Percentiles rank a stretch among this genome's conserved stretches.
Conservation (phyloP, 2,329 filamentous ascomycete genomes). For the Beauveria rudraprayagi region DNA sequence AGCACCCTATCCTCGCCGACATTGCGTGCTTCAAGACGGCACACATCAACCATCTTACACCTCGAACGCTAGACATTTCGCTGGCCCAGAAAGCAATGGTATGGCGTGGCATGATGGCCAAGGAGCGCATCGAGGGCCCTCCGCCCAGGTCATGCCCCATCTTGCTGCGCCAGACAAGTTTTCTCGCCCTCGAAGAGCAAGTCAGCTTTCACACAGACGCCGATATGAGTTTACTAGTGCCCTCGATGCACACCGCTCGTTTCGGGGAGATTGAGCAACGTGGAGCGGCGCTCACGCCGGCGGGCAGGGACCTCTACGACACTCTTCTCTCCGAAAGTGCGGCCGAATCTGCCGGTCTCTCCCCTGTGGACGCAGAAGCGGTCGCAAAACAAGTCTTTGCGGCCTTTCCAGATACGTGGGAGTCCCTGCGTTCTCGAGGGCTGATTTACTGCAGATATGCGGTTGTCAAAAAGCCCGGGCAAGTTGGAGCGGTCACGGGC, state of each 20-base stretch:
- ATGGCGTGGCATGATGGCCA: slow-evolving; percentile 31
- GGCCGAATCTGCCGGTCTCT: not conserved
- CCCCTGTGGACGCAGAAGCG: slow-evolving; percentile 15
- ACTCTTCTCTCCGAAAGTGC: slow-evolving; percentile 22
- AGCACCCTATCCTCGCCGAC: slow-evolving; percentile 41
- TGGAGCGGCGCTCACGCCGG: slow-evolving; percentile 39
- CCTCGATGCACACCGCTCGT: slow-evolving; percentile 37
- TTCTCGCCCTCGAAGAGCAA: slow-evolving; percentile 40
- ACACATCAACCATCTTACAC: slow-evolving; percentile 48
- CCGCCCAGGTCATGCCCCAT: slow-evolving; percentile 36
- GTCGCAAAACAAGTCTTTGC: slow-evolving; percentile 24
- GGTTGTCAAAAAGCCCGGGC: not conserved
- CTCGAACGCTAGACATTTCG: slow-evolving; percentile 41
- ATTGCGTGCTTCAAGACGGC: slow-evolving; percentile 33
- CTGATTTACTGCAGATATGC: slow-evolving; percentile 34
- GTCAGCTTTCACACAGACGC: slow-evolving; percentile 30
- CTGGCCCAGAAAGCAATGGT: slow-evolving; percentile 36
- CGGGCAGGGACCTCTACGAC: slow-evolving; percentile 39
- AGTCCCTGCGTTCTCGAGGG: slow-evolving; percentile 24
- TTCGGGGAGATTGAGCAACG: slow-evolving; percentile 48
- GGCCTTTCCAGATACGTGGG: slow-evolving; percentile 34
- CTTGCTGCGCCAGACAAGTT: slow-evolving; percentile 45
- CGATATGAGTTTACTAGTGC: slow-evolving; percentile 14
- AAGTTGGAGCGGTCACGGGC: not conserved
- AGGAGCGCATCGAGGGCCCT: slow-evolving; percentile 44